Evolutionary conservation across 2,329 filamentous ascomycete species (phyloP).

Genomic region (Fusarium brachygibbosum): DNA sequence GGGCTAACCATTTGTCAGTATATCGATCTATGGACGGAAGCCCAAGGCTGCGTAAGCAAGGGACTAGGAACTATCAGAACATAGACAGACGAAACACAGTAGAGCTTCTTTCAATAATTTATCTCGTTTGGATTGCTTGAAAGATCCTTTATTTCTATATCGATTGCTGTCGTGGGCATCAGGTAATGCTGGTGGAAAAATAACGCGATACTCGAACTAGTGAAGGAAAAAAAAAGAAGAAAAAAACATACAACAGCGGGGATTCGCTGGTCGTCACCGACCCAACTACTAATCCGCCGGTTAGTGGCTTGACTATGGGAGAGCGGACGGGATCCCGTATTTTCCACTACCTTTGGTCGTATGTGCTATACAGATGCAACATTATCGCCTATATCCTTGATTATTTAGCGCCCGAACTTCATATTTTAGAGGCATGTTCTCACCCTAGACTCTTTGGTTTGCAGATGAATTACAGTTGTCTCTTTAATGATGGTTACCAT

Average conservation of each 20-base stretch:
- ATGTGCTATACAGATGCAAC: rapidly evolving
- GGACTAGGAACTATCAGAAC: background rate
- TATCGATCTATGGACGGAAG: conserved; percentile 19
- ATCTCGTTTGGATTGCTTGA: no score
- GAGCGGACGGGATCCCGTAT: conserved; percentile 14
- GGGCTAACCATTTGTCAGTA: background rate
- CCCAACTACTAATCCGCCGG: conserved; percentile 15
- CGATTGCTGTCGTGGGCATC: no score
- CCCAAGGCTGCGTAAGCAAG: background rate
- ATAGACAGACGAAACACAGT: rapidly evolving
- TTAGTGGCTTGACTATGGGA: conserved; percentile 15
- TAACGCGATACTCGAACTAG: no score
- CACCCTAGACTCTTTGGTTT: no score
- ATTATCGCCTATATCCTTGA: rapidly evolving
- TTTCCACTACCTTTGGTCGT: conserved; percentile 15
- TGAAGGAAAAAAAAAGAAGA: background rate
- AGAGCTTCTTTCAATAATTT: background rate
- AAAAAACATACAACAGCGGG: conserved; percentile 13
- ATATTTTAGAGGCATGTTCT: no score
- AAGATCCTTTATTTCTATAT: no score
- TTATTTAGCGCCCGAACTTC: background rate
- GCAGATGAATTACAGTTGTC: no score
- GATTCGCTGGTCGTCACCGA: conserved; percentile 15
- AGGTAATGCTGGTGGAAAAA: background rate
- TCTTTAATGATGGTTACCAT: no score